Evolutionary conservation across 1,139 yeast genomes (phyloP).

Genomic region (Pichia norvegensis): DNA sequence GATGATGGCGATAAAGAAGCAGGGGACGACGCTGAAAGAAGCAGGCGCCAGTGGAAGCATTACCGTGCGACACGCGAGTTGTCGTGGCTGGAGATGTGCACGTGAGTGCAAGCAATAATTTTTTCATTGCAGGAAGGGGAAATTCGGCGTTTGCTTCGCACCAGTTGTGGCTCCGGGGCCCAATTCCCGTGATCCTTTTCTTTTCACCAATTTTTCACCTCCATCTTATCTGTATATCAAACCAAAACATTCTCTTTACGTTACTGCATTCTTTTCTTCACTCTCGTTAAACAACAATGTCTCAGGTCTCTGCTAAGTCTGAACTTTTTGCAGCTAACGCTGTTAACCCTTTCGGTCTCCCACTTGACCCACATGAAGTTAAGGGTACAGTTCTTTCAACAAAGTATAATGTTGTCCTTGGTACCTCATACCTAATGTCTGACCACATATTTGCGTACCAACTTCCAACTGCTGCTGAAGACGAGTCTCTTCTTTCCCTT

Average conservation of each 20-base stretch:
- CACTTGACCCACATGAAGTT: constrained; percentile 48
- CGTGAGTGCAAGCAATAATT: background rate
- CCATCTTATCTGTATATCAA: no score
- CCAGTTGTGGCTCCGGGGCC: background rate
- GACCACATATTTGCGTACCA: constrained; percentile 64
- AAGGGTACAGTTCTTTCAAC: constrained; percentile 48
- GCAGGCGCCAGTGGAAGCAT: constrained; percentile 18
- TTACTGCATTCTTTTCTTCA: background rate
- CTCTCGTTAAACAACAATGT: constrained; percentile 5
- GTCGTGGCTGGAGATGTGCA: background rate
- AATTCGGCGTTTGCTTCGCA: background rate
- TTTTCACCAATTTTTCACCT: background rate
- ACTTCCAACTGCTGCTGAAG: constrained; percentile 33
- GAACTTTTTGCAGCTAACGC: constrained; percentile 31
- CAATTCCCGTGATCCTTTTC: background rate
- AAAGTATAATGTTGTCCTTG: constrained; percentile 58
- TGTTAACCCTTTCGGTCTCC: constrained; percentile 49
- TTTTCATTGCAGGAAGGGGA: background rate
- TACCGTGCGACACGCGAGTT: constrained; percentile 16
- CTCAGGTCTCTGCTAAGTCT: constrained; percentile 12
- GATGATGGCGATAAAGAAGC: background rate
- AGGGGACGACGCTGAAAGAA: background rate
- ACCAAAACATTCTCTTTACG: background rate
- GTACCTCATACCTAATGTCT: constrained; percentile 56
- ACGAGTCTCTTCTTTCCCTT: constrained; percentile 50